Base-by-base conservation (phyloP, 306 rosid species). In the Sicyos baderoa region DNA sequence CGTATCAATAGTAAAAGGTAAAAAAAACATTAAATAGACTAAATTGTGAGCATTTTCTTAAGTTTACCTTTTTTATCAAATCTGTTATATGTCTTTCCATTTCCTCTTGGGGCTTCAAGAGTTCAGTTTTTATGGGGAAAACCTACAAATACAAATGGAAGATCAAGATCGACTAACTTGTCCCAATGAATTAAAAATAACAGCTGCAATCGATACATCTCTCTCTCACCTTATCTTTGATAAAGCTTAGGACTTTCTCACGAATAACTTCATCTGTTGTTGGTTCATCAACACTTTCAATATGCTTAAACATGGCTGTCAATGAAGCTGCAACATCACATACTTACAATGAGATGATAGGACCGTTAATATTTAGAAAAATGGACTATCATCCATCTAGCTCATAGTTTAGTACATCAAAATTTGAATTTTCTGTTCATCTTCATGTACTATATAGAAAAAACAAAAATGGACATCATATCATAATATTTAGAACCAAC, bases 41-140 rank as follows among this genome's bases (percentile, higher is more conserved):
- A 48, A 65, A 22, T 21, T 2, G 7, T 45, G 21, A 22, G 21
- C n/a, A 66, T 66, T 6, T 21, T 66, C 7, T 3, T 6, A 80
- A 50, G 60, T 27, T 77, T 60, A 88, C 99, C 87, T 84, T 93
- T 80, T 93, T 90, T 72, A 93, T 86, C 75, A 93, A 82, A 80
- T 93, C 95, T 68, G 99, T 93, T 76, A 93, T 93, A 76, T 93
- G 96, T 74, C 96, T 86, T 82, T 93, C 97, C 99, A 90, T 93
- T 81, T 90, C 97, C 76, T 90, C 97, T 47, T 76, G 94, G 68
- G 97, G 99, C 82, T 88, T 93, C 83, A 93, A 72, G 56, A 93
- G 85, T 81, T 93, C 99, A 48, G 82, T 79, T 85, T 90, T 93
- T 40, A 86, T 78, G 70, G 99, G 91, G 70, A 93, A 90, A 70